Evolutionary conservation across 495 filamentous ascomycete genomes (phyloP), one percentile per base, ranked within the genome.

Genomic region (Pyrenula massariospora): DNA sequence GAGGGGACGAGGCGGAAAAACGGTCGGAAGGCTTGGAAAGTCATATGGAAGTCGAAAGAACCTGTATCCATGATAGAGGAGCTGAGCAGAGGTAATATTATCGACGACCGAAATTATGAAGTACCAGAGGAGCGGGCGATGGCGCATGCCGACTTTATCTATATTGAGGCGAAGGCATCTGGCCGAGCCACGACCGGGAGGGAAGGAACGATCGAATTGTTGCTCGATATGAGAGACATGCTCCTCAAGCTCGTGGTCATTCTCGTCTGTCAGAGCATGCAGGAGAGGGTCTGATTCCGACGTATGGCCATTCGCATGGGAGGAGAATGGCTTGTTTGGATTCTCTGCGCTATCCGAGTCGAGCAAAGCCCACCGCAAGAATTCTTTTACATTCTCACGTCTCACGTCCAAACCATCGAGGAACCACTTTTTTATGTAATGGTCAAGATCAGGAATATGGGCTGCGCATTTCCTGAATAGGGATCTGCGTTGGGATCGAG

Each of bases 41-140:
- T 8, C 19, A 52, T 20, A 8, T 8, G 60, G 42, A 2, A 65
- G 62, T 31, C 73, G 63, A 52, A 75, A 62, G 48, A 70, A 79
- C 55, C 53, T 68, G 67, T 70, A 81, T 24, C 57, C 70, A 47
- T 63, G 59, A 57, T 20, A 69, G 50, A 60, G 55, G 24, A 80
- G 58, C 54, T 68, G 68, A 22, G 67, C 61, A 25, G 73, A 72
- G 52, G 78, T 78, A 24, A 73, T 58, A 48, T 76, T 76, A 56
- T 81, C 79, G 12, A 75, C 70, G 56, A 76, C 50, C 15, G 56
- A 25, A 61, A 77, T 67, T 62, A 78, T 70, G 25, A 70, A 59
- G 63, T 87, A 89, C 85, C 85, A 88, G 15, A 76, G 54, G 25
- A 87, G 65, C 59, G 78, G 81, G 49, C 83, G 72, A 61, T 85